These are phyloP conservation scores for Eremothecium coryli DNA, from an alignment of 1,139 yeast species.

Conservation along the genomic window DNA sequence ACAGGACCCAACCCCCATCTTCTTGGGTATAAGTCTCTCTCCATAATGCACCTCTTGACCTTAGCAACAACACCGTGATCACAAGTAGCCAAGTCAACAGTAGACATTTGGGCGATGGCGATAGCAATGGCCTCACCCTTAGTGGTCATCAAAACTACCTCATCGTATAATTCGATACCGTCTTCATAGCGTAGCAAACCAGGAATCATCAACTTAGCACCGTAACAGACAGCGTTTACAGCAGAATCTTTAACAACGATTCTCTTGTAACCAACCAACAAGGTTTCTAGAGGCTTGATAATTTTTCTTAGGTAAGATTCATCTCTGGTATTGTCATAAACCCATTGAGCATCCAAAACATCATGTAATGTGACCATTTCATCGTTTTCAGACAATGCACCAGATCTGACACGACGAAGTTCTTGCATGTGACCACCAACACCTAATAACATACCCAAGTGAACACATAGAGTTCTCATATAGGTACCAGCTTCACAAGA, in stretches of 20 bases:
- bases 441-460: slow-evolving; percentile 93
- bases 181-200: slow-evolving; percentile 96
- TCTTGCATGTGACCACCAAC: slow-evolving; percentile 99
- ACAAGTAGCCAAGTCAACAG: slow-evolving; percentile 91
- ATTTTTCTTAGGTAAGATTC: slow-evolving; percentile 91
- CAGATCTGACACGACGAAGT: slow-evolving; percentile 97
- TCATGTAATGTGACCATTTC: slow-evolving; percentile 93
- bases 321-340: slow-evolving; percentile 93
- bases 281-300: slow-evolving; percentile 89
- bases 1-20: slow-evolving; percentile 99
- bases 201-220: slow-evolving; percentile 98
- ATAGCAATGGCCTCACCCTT: slow-evolving; percentile 99
- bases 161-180: slow-evolving; percentile 94
- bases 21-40: slow-evolving; percentile 97
- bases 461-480: slow-evolving; percentile 98
- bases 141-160: slow-evolving; percentile 95
- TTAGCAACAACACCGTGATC: slow-evolving; percentile 98
- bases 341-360: slow-evolving; percentile 96
- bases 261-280: slow-evolving; percentile 91
- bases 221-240: slow-evolving; percentile 96
- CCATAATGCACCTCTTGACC: slow-evolving; percentile 99
- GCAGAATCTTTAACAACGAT: slow-evolving; percentile 97
- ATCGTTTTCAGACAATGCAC: slow-evolving; percentile 86
- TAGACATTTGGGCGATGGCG: slow-evolving; percentile 98
- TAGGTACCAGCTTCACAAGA: slow-evolving; percentile 99